A percentile compares a stretch with the other conserved stretches of the same genome.
Conservation (phyloP, 192 early-diverging fungal genomes). For the Geranomyces michiganensis region DNA sequence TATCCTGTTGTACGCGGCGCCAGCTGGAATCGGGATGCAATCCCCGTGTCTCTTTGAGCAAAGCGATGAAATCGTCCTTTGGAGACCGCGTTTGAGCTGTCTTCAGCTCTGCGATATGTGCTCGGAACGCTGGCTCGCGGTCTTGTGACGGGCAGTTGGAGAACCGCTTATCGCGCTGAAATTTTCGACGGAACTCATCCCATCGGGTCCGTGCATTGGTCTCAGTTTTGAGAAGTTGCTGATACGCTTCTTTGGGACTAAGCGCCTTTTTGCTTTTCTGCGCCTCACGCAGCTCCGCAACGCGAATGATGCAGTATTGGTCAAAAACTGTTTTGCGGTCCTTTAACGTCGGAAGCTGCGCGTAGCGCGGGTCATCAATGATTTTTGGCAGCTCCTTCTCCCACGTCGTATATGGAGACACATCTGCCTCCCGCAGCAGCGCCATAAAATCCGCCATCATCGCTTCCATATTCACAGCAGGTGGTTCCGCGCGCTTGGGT, state of each 20-base stretch:
- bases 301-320: conserved; percentile 69
- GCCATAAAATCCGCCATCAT: conserved; percentile 29
- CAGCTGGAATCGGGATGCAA: conserved; percentile 63
- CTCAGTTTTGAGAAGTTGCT: conserved; percentile 60
- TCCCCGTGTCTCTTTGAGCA: conserved; percentile 61
- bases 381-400: conserved; percentile 71
- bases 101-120: conserved; percentile 60
- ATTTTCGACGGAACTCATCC: conserved; percentile 76
- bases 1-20: conserved; percentile 59
- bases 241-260: conserved; percentile 56
- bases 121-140: conserved; percentile 65
- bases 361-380: conserved; percentile 64
- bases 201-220: conserved; percentile 59
- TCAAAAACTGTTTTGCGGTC: conserved; percentile 70
- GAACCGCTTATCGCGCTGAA: conserved; percentile 67
- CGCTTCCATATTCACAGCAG: not conserved
- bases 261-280: conserved; percentile 30
- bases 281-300: conserved; percentile 55
- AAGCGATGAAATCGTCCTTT: conserved; percentile 60
- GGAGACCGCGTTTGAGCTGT: conserved; percentile 43
- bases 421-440: conserved; percentile 68
- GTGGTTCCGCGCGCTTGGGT: not conserved
- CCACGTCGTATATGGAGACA: conserved; percentile 77
- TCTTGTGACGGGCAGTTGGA: conserved; percentile 61
- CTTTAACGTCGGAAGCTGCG: conserved; percentile 51